Evolutionary conservation across 2,329 filamentous ascomycete genomes (phyloP), one percentile per base, ranked within the genome.

Genomic region (Xylaria hypoxylon): DNA sequence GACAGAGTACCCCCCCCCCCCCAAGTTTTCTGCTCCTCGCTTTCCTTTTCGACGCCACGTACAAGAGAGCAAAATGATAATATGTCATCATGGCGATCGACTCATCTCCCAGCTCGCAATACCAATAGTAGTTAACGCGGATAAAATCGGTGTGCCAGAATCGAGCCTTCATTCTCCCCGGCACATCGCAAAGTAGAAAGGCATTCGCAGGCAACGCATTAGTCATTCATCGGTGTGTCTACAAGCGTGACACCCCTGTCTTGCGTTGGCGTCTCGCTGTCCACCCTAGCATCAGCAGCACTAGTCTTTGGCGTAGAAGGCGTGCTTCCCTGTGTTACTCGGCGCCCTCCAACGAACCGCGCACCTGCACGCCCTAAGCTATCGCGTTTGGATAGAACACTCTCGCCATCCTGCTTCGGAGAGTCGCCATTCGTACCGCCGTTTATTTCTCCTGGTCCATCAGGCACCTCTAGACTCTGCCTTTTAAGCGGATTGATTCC

Each of bases 391-490:
- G 89, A 87, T 19, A 90, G 77, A 68, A 88, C 91, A 74, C 89
- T 88, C 22, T 79, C 67, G 74, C 89, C 91, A 75, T 90, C 88
- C 19, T 73, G 71, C 60, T 76, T 74, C 13, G 79, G 72, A 70
- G 76, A 71, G 69, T 78, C 76, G 58, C 84, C 84, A 70, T 86
- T 87, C 48, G 80, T 72, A 15, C 72, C 64, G 44, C 76, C 72
- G 33, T 81, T 79, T 15, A 79, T 72, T 67, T 79, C 80, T 5
- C 50, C 78, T 73, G 70, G 83, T 76, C 82, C 86, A 53, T 87
- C 87, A 2, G 94, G 94, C 2, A 97, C 94, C 73, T 97, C 93
- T 2, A 97, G 86, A 75, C 92, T 96, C 52, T 89, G 82, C 70
- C 90, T 84, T 78, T 89, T 89, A 65, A 83, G 75, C 56, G 81